Conservation (phyloP, 2,329 filamentous ascomycete genomes). For the Alternaria hordeiaustralica region DNA sequence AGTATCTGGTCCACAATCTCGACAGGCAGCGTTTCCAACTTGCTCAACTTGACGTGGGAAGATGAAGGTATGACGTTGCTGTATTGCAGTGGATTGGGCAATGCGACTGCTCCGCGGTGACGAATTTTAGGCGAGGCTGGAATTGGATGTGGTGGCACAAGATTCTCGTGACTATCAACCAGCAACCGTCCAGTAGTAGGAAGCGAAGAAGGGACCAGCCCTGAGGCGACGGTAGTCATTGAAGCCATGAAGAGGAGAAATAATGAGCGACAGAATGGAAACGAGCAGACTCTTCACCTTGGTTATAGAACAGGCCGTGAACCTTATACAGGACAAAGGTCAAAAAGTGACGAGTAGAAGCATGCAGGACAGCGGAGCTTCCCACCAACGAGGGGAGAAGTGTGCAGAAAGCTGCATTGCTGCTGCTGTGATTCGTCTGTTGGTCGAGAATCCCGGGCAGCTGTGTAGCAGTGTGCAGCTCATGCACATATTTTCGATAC, state of each 20-base stretch:
- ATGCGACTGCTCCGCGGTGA: neutral
- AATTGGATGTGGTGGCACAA: conserved; percentile 6
- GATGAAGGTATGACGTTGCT: neutral
- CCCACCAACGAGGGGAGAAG: conserved; percentile 15
- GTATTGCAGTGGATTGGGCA: neutral
- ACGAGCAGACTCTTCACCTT: neutral
- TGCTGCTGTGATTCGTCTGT: conserved; percentile 10
- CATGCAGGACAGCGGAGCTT: conserved; percentile 7
- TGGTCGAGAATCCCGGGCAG: conserved; percentile 4
- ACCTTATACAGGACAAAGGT: conserved; percentile 9
- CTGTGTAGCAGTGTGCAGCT: conserved; percentile 8
- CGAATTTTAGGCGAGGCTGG: neutral
- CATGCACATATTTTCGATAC: conserved; percentile 10
- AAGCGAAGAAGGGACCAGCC: conserved; percentile 1
- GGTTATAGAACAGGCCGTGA: neutral
- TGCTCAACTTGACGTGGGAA: conserved; percentile 5
- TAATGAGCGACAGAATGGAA: neutral
- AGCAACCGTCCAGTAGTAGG: neutral
- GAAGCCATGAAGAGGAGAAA: conserved; percentile 4
- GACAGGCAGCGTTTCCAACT: conserved; percentile 33
- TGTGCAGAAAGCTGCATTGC: conserved; percentile 15
- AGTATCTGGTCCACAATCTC: conserved; percentile 40
- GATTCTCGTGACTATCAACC: neutral
- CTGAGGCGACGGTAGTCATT: conserved; percentile 1
- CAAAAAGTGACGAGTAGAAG: conserved; percentile 27